phyloP scores from a whole-genome alignment of 352 stramenopile genomes.

The Thalassiosira mediterranea region DNA sequence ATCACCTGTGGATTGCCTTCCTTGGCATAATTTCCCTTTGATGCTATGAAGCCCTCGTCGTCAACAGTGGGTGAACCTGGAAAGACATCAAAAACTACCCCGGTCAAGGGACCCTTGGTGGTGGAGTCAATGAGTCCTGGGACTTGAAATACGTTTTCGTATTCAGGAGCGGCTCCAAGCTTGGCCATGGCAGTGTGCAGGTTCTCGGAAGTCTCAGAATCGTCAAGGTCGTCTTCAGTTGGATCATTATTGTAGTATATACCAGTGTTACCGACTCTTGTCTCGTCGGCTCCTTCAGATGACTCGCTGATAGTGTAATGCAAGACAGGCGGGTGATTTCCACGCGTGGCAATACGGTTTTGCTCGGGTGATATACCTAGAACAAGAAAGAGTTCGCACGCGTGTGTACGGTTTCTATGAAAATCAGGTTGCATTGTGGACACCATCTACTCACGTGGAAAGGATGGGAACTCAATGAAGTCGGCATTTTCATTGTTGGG shows the following conservation, averaged over 20 bases:
- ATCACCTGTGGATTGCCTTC: too few species aligned
- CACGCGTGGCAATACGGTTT: conserved; percentile 1
- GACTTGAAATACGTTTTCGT: conserved; percentile 1
- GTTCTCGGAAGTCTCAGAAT: neutral
- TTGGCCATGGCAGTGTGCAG: conserved; percentile 3
- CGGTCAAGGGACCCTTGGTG: too few species aligned
- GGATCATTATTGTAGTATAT: conserved; percentile 1
- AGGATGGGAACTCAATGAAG: conserved; percentile 10
- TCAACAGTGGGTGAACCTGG: neutral
- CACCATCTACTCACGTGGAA: neutral
- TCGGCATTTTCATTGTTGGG: conserved; percentile 8
- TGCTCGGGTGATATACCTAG: neutral
- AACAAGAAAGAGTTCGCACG: neutral
- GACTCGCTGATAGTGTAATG: neutral
- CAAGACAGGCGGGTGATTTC: conserved; percentile 13
- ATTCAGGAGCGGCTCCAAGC: conserved; percentile 1
- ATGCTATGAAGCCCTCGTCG: neutral
- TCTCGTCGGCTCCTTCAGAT: neutral
- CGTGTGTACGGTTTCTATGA: neutral
- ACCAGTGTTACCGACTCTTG: conserved; percentile 4
- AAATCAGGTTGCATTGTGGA: neutral
- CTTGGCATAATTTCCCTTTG: conserved; percentile 17
- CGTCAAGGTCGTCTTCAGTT: neutral
- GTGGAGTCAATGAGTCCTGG: neutral
- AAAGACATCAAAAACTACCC: conserved; percentile 6